Evolutionary conservation across 164 flowering plant species (phyloP).

Genomic region (Magnolia changhungtana): DNA sequence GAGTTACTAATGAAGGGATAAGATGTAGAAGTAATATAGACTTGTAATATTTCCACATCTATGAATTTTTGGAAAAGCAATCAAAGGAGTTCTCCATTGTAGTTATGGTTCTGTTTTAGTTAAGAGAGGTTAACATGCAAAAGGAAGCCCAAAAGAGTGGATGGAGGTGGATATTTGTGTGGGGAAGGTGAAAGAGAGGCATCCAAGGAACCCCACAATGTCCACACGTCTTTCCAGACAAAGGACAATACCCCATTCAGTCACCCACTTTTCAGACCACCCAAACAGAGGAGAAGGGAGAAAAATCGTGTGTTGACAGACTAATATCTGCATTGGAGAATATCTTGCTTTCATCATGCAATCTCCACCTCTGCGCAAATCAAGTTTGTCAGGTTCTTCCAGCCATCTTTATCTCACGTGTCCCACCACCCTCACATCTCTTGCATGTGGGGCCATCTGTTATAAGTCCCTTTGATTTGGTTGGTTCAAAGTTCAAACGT

Average conservation of each 20-base stretch:
- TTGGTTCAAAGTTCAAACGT: too few relatives aligned
- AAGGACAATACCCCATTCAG: slow-evolving; percentile 34
- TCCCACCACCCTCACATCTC: too few relatives aligned
- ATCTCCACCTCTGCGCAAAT: slow-evolving; percentile 20
- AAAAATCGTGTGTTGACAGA: slow-evolving; percentile 15
- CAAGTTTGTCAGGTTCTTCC: slow-evolving; percentile 6
- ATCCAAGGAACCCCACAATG: slow-evolving; percentile 8
- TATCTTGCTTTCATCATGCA: slow-evolving; percentile 36
- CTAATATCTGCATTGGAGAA: slow-evolving; percentile 11
- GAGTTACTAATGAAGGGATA: slow-evolving; percentile 5
- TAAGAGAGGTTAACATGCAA: not conserved
- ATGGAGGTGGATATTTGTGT: slow-evolving; percentile 10
- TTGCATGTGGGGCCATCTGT: too few relatives aligned
- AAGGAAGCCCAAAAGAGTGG: slow-evolving; percentile 5
- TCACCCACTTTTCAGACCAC: slow-evolving; percentile 40
- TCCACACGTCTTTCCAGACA: slow-evolving; percentile 6
- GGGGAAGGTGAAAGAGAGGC: slow-evolving; percentile 6
- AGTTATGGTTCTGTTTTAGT: not conserved
- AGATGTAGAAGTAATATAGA: not conserved
- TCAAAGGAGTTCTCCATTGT: not conserved
- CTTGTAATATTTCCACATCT: not conserved
- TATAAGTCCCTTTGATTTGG: too few relatives aligned
- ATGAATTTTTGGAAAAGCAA: slow-evolving; percentile 5
- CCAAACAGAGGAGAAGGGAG: slow-evolving; percentile 10
- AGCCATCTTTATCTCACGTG: too few relatives aligned